Conservation (phyloP, 495 filamentous ascomycete species). For the Penicillium steckii region DNA sequence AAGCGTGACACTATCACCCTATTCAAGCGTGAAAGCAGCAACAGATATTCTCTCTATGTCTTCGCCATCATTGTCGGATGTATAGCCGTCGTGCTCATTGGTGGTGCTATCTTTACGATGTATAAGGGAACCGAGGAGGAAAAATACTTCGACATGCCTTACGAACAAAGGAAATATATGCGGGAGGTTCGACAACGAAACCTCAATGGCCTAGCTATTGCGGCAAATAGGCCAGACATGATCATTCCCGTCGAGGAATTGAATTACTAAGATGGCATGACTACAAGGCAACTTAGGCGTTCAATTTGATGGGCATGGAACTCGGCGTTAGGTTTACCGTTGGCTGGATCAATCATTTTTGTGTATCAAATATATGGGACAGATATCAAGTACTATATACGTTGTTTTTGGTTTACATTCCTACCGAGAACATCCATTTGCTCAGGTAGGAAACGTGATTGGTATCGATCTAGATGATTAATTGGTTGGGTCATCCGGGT, state of each 20-base stretch:
- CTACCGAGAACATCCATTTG: too few relatives aligned
- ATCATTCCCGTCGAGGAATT: constrained; percentile 20
- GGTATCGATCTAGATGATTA: too few relatives aligned
- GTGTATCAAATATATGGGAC: too few relatives aligned
- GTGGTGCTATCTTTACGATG: constrained; percentile 23
- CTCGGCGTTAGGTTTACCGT: too few relatives aligned
- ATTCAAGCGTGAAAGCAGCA: constrained; percentile 12
- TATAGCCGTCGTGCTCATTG: constrained; percentile 20
- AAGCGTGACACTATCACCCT: constrained; percentile 15
- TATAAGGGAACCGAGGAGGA: constrained; percentile 18
- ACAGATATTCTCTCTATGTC: constrained; percentile 25
- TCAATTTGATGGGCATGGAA: background rate
- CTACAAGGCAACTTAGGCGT: background rate
- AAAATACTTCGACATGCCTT: constrained; percentile 7
- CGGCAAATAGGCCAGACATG: constrained; percentile 23
- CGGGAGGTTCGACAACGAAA: constrained; percentile 25
- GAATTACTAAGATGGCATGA: constrained; percentile 7
- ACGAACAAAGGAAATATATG: constrained; percentile 28
- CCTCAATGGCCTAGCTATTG: constrained; percentile 18
- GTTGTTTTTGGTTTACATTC: too few relatives aligned
- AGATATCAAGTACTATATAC: too few relatives aligned
- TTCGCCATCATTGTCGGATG: constrained; percentile 28
- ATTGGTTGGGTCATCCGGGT: too few relatives aligned
- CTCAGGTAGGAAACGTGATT: too few relatives aligned
- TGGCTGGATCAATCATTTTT: too few relatives aligned